Percentiles rank a stretch among this genome's conserved stretches.
Conservation (phyloP, 352 stramenopile genomes). For the Globisporangium ultimum region DNA sequence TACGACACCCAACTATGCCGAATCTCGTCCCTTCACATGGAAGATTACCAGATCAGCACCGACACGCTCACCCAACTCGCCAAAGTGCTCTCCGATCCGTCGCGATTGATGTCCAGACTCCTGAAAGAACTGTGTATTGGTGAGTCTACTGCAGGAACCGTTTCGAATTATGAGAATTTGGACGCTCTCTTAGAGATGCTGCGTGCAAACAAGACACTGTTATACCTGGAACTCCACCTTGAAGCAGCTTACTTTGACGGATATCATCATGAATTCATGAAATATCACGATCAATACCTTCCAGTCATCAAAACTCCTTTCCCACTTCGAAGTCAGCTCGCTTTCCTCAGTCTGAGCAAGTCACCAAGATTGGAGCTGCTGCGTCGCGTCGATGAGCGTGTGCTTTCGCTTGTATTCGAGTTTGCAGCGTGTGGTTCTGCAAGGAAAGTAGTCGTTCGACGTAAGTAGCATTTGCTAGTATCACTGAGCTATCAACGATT, state of each 20-base stretch:
- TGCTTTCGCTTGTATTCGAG: conserved; percentile 8
- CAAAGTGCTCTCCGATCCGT: background rate
- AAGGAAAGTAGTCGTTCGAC: no score
- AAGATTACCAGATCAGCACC: conserved; percentile 7
- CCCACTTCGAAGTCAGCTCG: background rate
- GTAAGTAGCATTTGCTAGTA: no score
- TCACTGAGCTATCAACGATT: no score
- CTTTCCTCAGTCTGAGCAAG: conserved; percentile 4
- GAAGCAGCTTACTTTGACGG: background rate
- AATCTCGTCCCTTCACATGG: conserved; percentile 4
- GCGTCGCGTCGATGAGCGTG: background rate
- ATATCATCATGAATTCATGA: background rate
- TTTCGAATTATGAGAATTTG: background rate
- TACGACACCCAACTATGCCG: background rate
- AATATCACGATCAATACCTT: conserved; percentile 3
- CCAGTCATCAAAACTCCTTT: conserved; percentile 1
- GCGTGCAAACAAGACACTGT: background rate
- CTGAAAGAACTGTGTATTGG: conserved; percentile 4
- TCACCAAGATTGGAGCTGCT: background rate
- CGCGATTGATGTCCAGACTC: background rate
- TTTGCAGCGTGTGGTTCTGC: background rate
- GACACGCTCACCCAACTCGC: background rate
- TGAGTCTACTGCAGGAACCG: background rate
- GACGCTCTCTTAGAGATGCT: conserved; percentile 4
- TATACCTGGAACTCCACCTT: conserved; percentile 5